Evolutionary conservation across 352 stramenopile species (phyloP), one percentile per base, ranked within the genome.

Genomic region (Phytophthora agathidicida): DNA sequence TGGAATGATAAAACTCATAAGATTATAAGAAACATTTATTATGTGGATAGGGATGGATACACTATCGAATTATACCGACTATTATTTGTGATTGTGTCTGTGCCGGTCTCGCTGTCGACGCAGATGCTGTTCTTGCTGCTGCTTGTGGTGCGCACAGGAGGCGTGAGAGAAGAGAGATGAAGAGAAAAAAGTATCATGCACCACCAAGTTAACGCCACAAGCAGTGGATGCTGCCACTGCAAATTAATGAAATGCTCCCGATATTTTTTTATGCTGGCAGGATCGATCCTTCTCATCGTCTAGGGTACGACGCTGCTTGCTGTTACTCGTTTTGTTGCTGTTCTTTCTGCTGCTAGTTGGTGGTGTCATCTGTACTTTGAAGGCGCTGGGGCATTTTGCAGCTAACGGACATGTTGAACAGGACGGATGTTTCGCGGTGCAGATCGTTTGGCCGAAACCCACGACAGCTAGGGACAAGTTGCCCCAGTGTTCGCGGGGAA

Each of bases 381-480:
- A 73, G 24, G 78, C 78, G 42, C 79, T 90, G 9, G 81, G 83
- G 64, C 83, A 93, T 8, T 59, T 48, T 9, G 59, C 28, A 38
- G 71, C 68, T 24, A 93, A 46, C 4, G 80, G 76, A 58, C 84
- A 93, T 4, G 68, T 57, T 2, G 55, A 73, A 16, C 84, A 93
- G 3, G 78, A 79, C 3, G 84, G 84, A 16, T 73, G 59, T 19
- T 75, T 69, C 1, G 84, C 77, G 0, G 70, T 71, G 54, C 84
- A 93, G 7, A 88, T 53, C 24, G 45, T 75, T 47, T 93, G 84
- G 10, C 84, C 81, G 55, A 93, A 91, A n/a, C 84, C 84, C 28
- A 93, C 81, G 33, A 91, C 76, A 1, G 76, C 60, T 30, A 75
- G 75, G 10, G 83, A 93, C 30, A 93, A 67, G 6, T 67, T 64